A percentile compares a stretch with the other conserved stretches of the same genome.
Evolutionary conservation across 1,284 basidiomycete species (phyloP).

Genomic region (Naganishia albida): DNA sequence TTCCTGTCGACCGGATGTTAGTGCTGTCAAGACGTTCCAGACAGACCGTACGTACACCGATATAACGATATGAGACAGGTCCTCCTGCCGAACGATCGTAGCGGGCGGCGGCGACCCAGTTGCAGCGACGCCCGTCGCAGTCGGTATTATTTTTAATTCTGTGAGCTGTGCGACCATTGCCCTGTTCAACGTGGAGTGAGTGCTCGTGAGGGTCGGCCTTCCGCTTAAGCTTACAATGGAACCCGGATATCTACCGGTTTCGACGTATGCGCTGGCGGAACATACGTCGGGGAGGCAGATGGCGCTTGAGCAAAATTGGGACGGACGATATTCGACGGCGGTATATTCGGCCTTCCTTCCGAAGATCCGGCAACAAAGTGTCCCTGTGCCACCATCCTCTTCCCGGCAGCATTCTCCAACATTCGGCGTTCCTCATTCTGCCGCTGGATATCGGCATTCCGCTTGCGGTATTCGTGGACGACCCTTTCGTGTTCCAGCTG

Average conservation of each 20-base stretch:
- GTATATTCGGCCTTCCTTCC: background rate
- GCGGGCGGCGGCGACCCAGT: slow-evolving; percentile 15
- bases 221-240: background rate
- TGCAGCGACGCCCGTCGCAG: background rate
- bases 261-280: slow-evolving; percentile 17
- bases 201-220: background rate
- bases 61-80: slow-evolving; percentile 22
- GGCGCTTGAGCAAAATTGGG: background rate
- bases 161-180: slow-evolving; percentile 16
- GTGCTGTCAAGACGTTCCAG: background rate
- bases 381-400: background rate
- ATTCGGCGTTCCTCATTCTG: slow-evolving; percentile 18
- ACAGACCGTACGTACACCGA: slow-evolving; percentile 24
- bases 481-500: slow-evolving; percentile 22
- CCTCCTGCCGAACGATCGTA: slow-evolving; percentile 11
- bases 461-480: slow-evolving; percentile 15
- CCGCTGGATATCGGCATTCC: slow-evolving; percentile 20
- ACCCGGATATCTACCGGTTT: slow-evolving; percentile 21
- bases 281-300: slow-evolving; percentile 1
- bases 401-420: background rate
- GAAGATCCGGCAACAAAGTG: background rate
- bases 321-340: background rate
- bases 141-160: slow-evolving; percentile 22
- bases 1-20: slow-evolving; percentile 1
- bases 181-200: background rate